phyloP scores from a whole-genome alignment of 768 basidiomycete genomes.

The Floccularia luteovirens region DNA sequence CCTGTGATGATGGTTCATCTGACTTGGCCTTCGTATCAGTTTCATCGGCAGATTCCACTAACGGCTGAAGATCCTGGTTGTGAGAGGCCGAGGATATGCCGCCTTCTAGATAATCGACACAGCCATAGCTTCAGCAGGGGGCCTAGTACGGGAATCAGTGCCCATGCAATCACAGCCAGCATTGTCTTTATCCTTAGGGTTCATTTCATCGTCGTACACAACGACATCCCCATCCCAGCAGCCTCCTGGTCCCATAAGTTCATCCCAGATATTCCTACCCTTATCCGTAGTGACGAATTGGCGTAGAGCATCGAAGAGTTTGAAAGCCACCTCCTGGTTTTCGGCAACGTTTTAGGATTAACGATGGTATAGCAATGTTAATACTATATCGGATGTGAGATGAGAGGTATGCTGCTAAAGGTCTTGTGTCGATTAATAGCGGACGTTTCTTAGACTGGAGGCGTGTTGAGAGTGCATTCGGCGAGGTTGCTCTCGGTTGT shows the following conservation, averaged over 20 bases:
- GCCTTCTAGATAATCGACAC: slow-evolving; percentile 63
- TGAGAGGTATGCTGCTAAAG: slow-evolving; percentile 54
- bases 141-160: slow-evolving; percentile 54
- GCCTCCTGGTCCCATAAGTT: slow-evolving; percentile 37
- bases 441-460: slow-evolving; percentile 47
- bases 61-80: slow-evolving; percentile 45
- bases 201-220: slow-evolving; percentile 76
- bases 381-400: slow-evolving; percentile 64
- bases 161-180: slow-evolving; percentile 58
- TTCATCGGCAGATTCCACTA: slow-evolving; percentile 40
- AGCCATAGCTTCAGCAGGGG: slow-evolving; percentile 49
- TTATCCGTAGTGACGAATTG: slow-evolving; percentile 79
- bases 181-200: slow-evolving; percentile 52
- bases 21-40: slow-evolving; percentile 11
- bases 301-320: slow-evolving; percentile 58
- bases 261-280: slow-evolving; percentile 68
- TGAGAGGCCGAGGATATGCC: slow-evolving; percentile 59
- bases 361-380: slow-evolving; percentile 83
- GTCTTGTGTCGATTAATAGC: slow-evolving; percentile 78
- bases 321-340: slow-evolving; percentile 65
- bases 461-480: slow-evolving; percentile 38
- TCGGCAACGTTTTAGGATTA: slow-evolving; percentile 81
- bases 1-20: slow-evolving; percentile 13
- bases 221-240: slow-evolving; percentile 73
- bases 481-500: slow-evolving; percentile 28